Evolutionary conservation across 805 yeast genomes (phyloP).

Genomic region (Ogataea nonfermentans): DNA sequence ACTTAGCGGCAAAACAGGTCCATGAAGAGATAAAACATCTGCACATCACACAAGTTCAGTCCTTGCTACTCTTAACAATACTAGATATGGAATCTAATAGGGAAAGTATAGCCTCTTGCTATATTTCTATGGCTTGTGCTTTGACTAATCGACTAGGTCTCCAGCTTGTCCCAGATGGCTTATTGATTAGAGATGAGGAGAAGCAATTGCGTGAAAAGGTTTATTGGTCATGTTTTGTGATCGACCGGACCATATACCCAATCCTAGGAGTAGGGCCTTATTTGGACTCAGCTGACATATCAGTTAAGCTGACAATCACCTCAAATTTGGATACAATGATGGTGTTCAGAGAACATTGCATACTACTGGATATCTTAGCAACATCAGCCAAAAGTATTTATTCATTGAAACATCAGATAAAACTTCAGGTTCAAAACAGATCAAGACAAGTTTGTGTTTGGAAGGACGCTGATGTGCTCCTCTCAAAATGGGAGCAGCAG

Average conservation of each 20-base stretch:
- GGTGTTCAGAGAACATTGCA: slow-evolving; percentile 4
- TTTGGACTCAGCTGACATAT: slow-evolving; percentile 3
- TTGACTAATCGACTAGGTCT: slow-evolving; percentile 2
- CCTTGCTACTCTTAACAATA: neutral
- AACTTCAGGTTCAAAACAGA: neutral
- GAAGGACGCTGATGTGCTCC: slow-evolving; percentile 2
- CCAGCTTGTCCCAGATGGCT: neutral
- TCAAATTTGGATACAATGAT: neutral
- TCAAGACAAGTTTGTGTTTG: neutral
- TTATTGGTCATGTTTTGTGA: slow-evolving; percentile 2
- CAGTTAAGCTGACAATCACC: slow-evolving; percentile 10
- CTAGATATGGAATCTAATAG: neutral
- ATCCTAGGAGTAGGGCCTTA: slow-evolving; percentile 1
- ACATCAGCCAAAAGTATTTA: slow-evolving; percentile 1
- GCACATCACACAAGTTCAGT: slow-evolving; percentile 3
- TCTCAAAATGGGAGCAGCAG: slow-evolving; percentile 6
- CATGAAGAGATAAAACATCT: neutral
- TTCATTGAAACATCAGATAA: slow-evolving; percentile 2
- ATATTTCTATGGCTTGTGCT: slow-evolving; percentile 1
- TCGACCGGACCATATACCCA: neutral
- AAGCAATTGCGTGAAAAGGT: slow-evolving; percentile 1
- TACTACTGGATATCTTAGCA: slow-evolving; percentile 1
- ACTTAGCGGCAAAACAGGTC: slow-evolving; percentile 3
- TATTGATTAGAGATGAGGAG: neutral
- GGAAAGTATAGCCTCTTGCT: neutral